A percentile compares a stretch with the other conserved stretches of the same genome.
These are phyloP conservation scores for Bolboschoenoplectus hybrid DNA, from an alignment of 202 grass and related monocot species.

Conservation along the genomic window DNA sequence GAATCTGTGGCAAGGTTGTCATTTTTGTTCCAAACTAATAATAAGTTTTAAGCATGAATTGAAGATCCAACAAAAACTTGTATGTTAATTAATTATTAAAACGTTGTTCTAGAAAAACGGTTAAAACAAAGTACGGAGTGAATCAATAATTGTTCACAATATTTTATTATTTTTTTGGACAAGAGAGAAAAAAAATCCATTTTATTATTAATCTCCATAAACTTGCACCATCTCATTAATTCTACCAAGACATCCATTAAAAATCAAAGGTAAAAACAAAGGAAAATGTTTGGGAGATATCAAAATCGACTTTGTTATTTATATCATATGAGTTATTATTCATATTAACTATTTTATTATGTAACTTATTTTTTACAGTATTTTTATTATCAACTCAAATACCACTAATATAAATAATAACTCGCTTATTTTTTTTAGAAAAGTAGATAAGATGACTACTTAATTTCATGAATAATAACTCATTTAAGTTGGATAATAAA, in stretches of 20 bases:
- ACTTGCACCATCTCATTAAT: background rate
- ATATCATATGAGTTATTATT: too few species aligned
- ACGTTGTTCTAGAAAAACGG: background rate
- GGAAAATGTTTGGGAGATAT: background rate
- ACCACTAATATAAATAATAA: too few species aligned
- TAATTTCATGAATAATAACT: too few species aligned
- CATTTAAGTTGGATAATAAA: too few species aligned
- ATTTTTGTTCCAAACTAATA: conserved; percentile 8
- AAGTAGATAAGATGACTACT: too few species aligned
- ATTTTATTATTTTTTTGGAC: too few species aligned
- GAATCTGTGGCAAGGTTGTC: conserved; percentile 8
- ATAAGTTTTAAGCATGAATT: conserved; percentile 20
- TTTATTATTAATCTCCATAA: background rate
- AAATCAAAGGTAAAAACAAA: background rate
- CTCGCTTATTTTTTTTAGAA: too few species aligned
- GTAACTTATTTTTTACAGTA: too few species aligned
- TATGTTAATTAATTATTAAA: background rate
- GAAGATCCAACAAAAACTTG: background rate
- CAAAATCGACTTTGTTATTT: too few species aligned
- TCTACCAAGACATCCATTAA: background rate
- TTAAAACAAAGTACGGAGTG: conserved; percentile 1
- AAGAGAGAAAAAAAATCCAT: too few species aligned
- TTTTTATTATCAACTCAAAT: too few species aligned
- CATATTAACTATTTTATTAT: too few species aligned
- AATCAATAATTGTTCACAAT: background rate